Percentiles rank a stretch among this genome's conserved stretches.
These are phyloP conservation scores for Marasmius tenuissimus DNA, from an alignment of 1,284 basidiomycete genomes.

Conservation along the genomic window DNA sequence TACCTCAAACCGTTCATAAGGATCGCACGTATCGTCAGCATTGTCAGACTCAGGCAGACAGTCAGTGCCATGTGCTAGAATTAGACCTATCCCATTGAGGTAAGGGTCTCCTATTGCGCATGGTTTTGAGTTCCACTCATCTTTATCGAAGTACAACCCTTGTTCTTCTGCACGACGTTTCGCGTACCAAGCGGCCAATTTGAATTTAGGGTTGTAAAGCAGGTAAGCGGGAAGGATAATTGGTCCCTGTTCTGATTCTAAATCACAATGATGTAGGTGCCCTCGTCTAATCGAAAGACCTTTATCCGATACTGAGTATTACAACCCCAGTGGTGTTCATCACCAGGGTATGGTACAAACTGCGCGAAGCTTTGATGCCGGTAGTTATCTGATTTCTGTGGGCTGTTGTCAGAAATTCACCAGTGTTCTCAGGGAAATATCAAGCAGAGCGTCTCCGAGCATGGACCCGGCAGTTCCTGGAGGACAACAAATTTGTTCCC, in stretches of 20 bases:
- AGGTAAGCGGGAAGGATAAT: background rate
- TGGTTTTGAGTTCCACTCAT: background rate
- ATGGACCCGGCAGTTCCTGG: too few relatives aligned
- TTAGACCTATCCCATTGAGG: background rate
- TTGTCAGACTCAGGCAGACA: too few relatives aligned
- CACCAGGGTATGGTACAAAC: slow-evolving; percentile 2
- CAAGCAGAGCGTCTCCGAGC: too few relatives aligned
- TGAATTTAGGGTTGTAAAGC: background rate
- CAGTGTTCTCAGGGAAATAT: background rate
- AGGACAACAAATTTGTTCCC: too few relatives aligned
- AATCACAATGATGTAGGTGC: background rate
- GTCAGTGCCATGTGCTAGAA: background rate
- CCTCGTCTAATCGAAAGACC: background rate
- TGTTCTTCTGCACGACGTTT: background rate
- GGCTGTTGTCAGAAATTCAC: too few relatives aligned
- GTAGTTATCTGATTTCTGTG: background rate
- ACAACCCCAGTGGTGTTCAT: slow-evolving; percentile 3
- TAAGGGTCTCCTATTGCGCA: background rate
- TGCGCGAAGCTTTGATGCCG: background rate
- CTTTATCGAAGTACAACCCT: background rate
- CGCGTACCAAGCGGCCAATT: background rate
- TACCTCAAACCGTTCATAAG: too few relatives aligned
- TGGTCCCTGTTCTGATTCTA: background rate
- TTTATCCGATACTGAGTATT: background rate
- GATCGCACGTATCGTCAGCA: too few relatives aligned